These are phyloP conservation scores for Chiua virens DNA, from an alignment of 768 basidiomycete genomes.

Conservation along the genomic window DNA sequence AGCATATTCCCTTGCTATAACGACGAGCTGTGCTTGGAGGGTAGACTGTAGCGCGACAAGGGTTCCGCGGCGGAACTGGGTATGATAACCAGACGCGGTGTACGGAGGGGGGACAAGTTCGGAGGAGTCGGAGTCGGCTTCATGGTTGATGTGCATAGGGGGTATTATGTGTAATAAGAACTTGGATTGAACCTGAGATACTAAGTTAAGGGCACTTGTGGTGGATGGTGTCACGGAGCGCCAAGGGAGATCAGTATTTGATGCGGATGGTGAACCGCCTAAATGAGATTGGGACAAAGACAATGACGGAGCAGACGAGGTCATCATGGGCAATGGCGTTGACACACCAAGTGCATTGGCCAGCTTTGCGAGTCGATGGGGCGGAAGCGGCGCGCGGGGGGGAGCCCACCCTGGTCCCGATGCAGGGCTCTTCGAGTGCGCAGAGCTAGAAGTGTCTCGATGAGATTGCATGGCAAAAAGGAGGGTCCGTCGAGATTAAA, in stretches of 20 bases:
- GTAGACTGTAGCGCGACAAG: slow-evolving; percentile 84
- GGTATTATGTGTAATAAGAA: slow-evolving; percentile 85
- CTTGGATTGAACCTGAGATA: slow-evolving; percentile 49
- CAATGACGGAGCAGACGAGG: slow-evolving; percentile 12
- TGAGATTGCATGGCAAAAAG: slow-evolving; percentile 14
- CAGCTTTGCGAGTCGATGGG: slow-evolving; percentile 75
- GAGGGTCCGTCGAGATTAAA: slow-evolving; percentile 1
- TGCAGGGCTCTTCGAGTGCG: slow-evolving; percentile 9
- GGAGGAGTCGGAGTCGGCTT: slow-evolving; percentile 43
- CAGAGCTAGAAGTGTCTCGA: slow-evolving; percentile 11
- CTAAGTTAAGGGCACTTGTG: slow-evolving; percentile 38
- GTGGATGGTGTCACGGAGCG: slow-evolving; percentile 53
- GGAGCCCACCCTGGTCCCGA: slow-evolving; percentile 47
- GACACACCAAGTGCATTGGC: slow-evolving; percentile 85
- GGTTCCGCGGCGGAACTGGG: slow-evolving; percentile 80
- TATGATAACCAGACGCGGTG: slow-evolving; percentile 71
- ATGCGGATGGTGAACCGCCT: slow-evolving; percentile 19
- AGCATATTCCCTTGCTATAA: slow-evolving; percentile 92
- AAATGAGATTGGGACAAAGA: slow-evolving; percentile 11
- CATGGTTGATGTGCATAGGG: slow-evolving; percentile 68
- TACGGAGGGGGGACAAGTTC: slow-evolving; percentile 54
- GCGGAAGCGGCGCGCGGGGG: slow-evolving; percentile 71
- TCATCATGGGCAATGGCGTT: slow-evolving; percentile 62
- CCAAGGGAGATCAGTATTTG: slow-evolving; percentile 36
- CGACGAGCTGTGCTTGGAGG: slow-evolving; percentile 75